These are phyloP conservation scores for Gaeumannomyces tritici DNA, from an alignment of 2,329 filamentous ascomycete species.

Conservation along the genomic window DNA sequence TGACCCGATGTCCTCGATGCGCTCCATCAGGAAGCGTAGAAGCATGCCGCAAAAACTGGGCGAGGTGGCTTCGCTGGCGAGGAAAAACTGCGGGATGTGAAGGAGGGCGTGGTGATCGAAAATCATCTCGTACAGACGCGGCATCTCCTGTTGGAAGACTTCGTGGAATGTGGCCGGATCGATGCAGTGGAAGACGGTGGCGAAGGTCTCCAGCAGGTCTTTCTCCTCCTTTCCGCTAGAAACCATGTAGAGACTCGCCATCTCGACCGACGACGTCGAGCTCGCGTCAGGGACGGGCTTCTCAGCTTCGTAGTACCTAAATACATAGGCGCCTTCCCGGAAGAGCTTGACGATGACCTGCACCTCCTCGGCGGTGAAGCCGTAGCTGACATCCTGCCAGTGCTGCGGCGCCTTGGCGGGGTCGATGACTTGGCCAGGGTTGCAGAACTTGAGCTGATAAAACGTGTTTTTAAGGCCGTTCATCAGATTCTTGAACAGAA, in stretches of 20 bases:
- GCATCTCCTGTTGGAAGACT: conserved; percentile 95
- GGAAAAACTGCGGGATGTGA: conserved; percentile 94
- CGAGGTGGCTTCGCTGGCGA: conserved; percentile 96
- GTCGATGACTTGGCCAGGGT: conserved; percentile 65
- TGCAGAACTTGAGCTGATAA: conserved; percentile 87
- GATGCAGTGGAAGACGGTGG: conserved; percentile 96
- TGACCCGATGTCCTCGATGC: conserved; percentile 89
- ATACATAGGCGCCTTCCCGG: conserved; percentile 90
- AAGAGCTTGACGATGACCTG: conserved; percentile 95
- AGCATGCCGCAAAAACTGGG: conserved; percentile 98
- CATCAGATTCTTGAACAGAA: conserved; percentile 92
- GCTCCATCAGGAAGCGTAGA: conserved; percentile 92
- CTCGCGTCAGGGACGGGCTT: conserved; percentile 54
- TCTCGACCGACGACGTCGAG: conserved; percentile 73
- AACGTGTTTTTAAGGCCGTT: conserved; percentile 95
- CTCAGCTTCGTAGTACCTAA: conserved; percentile 84
- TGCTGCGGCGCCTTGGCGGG: conserved; percentile 70
- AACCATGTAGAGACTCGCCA: conserved; percentile 91
- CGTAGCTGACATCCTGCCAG: conserved; percentile 92
- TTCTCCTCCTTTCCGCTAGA: conserved; percentile 95
- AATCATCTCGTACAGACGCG: conserved; percentile 93
- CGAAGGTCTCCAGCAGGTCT: conserved; percentile 92
- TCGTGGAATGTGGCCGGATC: conserved; percentile 98
- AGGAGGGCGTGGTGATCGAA: conserved; percentile 91
- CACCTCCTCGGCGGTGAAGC: conserved; percentile 95